Percentiles rank a stretch among this genome's conserved stretches.
Evolutionary conservation across 2,329 filamentous ascomycete genomes (phyloP).

Genomic region (Penicillium hordei): DNA sequence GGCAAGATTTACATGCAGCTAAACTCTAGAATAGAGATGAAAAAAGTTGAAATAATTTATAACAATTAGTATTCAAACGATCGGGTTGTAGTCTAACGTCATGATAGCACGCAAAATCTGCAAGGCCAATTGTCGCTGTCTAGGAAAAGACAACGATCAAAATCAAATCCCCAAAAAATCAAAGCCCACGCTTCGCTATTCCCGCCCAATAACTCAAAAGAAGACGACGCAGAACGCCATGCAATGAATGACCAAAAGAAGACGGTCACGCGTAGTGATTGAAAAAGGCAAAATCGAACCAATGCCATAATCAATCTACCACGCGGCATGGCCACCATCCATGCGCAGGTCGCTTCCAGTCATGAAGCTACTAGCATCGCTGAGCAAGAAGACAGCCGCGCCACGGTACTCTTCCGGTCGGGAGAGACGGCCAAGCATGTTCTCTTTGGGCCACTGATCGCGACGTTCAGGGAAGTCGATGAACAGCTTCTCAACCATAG

Average conservation of each 20-base stretch:
- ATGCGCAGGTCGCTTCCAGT: slow-evolving; percentile 56
- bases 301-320: slow-evolving; percentile 40
- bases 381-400: slow-evolving; percentile 49
- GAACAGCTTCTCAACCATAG: slow-evolving; percentile 48
- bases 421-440: slow-evolving; percentile 75
- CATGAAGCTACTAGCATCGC: slow-evolving; percentile 56
- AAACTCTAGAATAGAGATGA: background rate
- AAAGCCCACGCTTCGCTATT: slow-evolving; percentile 9
- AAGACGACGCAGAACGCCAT: slow-evolving; percentile 18
- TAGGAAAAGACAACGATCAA: slow-evolving; percentile 9
- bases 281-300: slow-evolving; percentile 2
- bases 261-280: slow-evolving; percentile 14
- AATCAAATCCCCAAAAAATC: background rate
- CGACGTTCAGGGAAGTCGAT: slow-evolving; percentile 74
- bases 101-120: background rate
- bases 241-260: slow-evolving; percentile 19
- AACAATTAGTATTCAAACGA: slow-evolving; percentile 14
- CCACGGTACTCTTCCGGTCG: slow-evolving; percentile 67
- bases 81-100: slow-evolving; percentile 23
- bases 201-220: background rate
- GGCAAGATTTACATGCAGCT: slow-evolving; percentile 12
- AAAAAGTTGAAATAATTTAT: background rate
- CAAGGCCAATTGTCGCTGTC: background rate
- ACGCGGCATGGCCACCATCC: slow-evolving; percentile 56
- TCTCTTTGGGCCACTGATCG: slow-evolving; percentile 76